These are phyloP conservation scores for Annona cherimola DNA, from an alignment of 164 flowering plant species.

Conservation along the genomic window DNA sequence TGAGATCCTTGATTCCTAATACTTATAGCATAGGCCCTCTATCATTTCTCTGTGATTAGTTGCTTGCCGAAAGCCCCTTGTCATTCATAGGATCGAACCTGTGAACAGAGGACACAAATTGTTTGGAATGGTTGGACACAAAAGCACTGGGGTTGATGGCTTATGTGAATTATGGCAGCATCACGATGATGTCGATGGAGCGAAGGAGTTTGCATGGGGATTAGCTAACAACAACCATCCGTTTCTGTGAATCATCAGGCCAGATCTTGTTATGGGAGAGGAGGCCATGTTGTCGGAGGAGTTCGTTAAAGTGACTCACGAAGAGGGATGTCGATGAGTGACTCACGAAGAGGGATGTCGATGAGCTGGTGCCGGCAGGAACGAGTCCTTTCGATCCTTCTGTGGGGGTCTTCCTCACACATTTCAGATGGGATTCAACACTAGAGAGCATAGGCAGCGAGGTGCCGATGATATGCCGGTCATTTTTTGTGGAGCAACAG, in stretches of 20 bases:
- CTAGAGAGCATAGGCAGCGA: neutral
- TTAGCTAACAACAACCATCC: slow-evolving; percentile 8
- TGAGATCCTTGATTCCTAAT: neutral
- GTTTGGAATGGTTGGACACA: slow-evolving; percentile 1
- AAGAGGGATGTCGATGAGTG: no score
- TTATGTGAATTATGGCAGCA: slow-evolving; percentile 6
- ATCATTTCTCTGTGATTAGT: neutral
- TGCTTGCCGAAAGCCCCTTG: neutral
- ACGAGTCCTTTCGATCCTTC: slow-evolving; percentile 7
- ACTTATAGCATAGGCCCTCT: slow-evolving; percentile 13
- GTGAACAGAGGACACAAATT: slow-evolving; percentile 6
- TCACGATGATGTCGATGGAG: neutral
- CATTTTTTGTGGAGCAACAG: slow-evolving; percentile 7
- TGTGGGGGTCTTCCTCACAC: slow-evolving; percentile 2
- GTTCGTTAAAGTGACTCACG: slow-evolving; percentile 9
- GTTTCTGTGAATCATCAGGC: slow-evolving; percentile 15
- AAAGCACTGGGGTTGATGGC: neutral
- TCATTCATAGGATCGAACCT: slow-evolving; percentile 2
- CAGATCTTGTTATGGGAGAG: slow-evolving; percentile 4
- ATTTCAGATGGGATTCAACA: neutral
- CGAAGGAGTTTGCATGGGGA: slow-evolving; percentile 16
- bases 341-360: slow-evolving; percentile 1
- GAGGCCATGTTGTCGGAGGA: slow-evolving; percentile 14
- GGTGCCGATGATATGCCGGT: slow-evolving; percentile 5
- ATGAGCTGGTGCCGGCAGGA: slow-evolving; percentile 17